Evolutionary conservation across 1,139 yeast species (phyloP).

Genomic region (Geotrichum siamense): DNA sequence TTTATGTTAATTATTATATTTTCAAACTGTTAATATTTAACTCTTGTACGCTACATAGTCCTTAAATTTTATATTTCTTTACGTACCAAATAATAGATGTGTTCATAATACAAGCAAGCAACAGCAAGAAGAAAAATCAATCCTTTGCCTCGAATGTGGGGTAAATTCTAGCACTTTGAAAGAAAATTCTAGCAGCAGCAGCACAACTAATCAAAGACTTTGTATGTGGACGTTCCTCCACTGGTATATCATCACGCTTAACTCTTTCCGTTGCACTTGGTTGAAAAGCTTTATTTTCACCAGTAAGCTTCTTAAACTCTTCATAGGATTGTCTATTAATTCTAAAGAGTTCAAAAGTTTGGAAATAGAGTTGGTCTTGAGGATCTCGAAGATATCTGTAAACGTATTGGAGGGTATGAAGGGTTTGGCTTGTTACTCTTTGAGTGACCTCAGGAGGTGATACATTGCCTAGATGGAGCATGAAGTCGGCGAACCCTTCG

Average conservation of each 20-base stretch:
- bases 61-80: neutral
- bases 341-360: constrained; percentile 53
- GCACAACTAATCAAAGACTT: constrained; percentile 60
- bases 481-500: constrained; percentile 64
- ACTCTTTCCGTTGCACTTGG: constrained; percentile 47
- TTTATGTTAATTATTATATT: neutral
- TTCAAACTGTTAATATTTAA: neutral
- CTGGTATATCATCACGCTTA: constrained; percentile 34
- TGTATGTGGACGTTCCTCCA: constrained; percentile 37
- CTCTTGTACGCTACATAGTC: neutral
- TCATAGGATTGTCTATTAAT: constrained; percentile 49
- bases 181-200: constrained; percentile 61
- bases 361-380: constrained; percentile 53
- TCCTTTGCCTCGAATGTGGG: constrained; percentile 3
- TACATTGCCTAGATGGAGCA: constrained; percentile 44
- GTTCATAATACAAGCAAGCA: neutral
- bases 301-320: constrained; percentile 49
- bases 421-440: constrained; percentile 25
- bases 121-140: neutral
- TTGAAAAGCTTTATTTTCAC: constrained; percentile 48
- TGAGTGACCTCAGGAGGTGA: constrained; percentile 31
- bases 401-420: constrained; percentile 29
- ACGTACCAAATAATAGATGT: neutral
- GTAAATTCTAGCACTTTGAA: constrained; percentile 55
- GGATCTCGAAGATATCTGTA: constrained; percentile 53